Evolutionary conservation across 805 yeast genomes (phyloP).

Genomic region (Ogataea wickerhamii): DNA sequence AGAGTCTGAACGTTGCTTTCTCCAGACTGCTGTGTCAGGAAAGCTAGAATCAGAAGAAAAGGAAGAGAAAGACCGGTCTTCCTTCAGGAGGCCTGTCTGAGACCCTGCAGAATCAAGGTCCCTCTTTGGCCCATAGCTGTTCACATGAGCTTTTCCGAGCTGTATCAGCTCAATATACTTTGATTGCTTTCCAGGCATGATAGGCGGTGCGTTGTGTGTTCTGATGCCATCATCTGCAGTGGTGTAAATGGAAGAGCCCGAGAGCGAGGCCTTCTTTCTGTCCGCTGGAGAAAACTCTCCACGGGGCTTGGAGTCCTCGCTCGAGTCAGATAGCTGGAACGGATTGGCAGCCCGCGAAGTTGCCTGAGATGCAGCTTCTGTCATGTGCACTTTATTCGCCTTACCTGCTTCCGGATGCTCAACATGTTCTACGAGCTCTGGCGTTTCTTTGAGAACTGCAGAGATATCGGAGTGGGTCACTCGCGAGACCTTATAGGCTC

Average conservation of each 20-base stretch:
- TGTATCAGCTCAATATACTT: slow-evolving; percentile 3
- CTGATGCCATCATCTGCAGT: background rate
- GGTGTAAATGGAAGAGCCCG: background rate
- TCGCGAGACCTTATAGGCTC: slow-evolving; percentile 3
- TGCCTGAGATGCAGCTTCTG: background rate
- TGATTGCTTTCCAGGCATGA: background rate
- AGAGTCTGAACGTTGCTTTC: background rate
- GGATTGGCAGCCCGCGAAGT: background rate
- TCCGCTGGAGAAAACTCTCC: background rate
- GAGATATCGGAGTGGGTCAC: slow-evolving; percentile 11
- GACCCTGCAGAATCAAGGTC: slow-evolving; percentile 13
- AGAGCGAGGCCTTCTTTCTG: background rate
- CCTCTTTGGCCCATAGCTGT: slow-evolving; percentile 4
- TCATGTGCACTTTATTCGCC: background rate
- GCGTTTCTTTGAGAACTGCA: slow-evolving; percentile 3
- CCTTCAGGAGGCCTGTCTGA: slow-evolving; percentile 7
- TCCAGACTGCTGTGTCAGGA: background rate
- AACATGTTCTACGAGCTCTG: background rate
- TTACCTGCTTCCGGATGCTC: background rate
- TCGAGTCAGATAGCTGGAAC: background rate
- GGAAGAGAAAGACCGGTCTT: slow-evolving; percentile 2
- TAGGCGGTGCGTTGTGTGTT: background rate
- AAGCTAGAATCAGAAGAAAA: slow-evolving; percentile 2
- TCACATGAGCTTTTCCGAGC: slow-evolving; percentile 9
- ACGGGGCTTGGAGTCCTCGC: background rate